Percentiles rank a stretch among this genome's conserved stretches.
These are phyloP conservation scores for Mycena sanguinolenta DNA, from an alignment of 768 basidiomycete species.

Conservation along the genomic window DNA sequence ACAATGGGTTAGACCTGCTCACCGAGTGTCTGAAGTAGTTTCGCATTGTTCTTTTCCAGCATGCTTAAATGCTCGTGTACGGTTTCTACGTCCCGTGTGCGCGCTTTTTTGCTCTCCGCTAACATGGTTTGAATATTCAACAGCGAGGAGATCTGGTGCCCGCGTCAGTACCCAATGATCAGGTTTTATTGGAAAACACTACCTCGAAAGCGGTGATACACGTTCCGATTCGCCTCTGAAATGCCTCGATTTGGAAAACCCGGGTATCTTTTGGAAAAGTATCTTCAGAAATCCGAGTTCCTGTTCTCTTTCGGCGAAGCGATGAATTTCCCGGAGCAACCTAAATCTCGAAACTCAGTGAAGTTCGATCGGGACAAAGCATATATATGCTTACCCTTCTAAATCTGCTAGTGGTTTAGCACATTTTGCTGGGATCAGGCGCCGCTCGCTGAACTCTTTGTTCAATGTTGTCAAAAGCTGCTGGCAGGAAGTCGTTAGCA, in stretches of 20 bases:
- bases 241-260: neutral
- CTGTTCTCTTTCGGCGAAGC: constrained; percentile 8
- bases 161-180: neutral
- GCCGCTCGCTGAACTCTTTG: constrained; percentile 10
- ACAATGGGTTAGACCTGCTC: neutral
- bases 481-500: neutral
- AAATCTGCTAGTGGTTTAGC: constrained; percentile 7
- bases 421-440: neutral
- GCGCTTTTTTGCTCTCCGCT: constrained; percentile 10
- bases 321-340: constrained; percentile 17
- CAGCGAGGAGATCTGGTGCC: constrained; percentile 20
- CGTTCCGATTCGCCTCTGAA: constrained; percentile 11
- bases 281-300: constrained; percentile 9
- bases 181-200: neutral
- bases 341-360: neutral
- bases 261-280: constrained; percentile 9
- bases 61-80: constrained; percentile 3
- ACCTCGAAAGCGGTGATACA: constrained; percentile 8
- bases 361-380: neutral
- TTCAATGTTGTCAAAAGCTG: constrained; percentile 22
- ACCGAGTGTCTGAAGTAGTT: constrained; percentile 8
- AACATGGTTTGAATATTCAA: constrained; percentile 23
- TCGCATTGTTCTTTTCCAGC: constrained; percentile 11
- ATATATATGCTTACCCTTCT: neutral
- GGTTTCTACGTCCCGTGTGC: neutral